These are phyloP conservation scores for Cladophialophora carrionii DNA, from an alignment of 2,329 filamentous ascomycete genomes.

Conservation along the genomic window DNA sequence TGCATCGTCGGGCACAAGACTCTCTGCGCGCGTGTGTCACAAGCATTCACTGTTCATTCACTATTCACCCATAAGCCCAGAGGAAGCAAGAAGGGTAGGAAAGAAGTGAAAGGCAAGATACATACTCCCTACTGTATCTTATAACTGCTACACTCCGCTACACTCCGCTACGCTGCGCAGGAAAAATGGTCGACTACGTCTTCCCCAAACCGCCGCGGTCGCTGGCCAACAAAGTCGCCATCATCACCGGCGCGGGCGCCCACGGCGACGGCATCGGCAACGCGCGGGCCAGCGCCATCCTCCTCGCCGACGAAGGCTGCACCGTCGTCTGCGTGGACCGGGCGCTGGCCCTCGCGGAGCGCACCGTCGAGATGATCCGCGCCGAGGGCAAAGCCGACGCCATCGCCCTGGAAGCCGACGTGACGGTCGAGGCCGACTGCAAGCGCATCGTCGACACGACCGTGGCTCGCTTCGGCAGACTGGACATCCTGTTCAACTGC, in stretches of 20 bases:
- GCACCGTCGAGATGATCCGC: slow-evolving; percentile 59
- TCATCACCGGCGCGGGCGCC: slow-evolving; percentile 64
- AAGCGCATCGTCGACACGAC: slow-evolving; percentile 48
- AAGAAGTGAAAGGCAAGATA: neutral
- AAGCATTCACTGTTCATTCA: neutral
- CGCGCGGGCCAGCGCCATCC: slow-evolving; percentile 60
- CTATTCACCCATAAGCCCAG: neutral
- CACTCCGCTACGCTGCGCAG: too few relatives aligned
- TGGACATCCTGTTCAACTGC: slow-evolving; percentile 68
- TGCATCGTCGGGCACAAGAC: neutral
- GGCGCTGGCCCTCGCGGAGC: slow-evolving; percentile 54
- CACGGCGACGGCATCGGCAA: slow-evolving; percentile 63
- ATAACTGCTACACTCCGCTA: too few relatives aligned
- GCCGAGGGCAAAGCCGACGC: slow-evolving; percentile 48
- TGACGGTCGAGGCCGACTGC: slow-evolving; percentile 60
- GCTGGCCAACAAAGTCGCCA: slow-evolving; percentile 44
- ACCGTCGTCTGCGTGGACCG: slow-evolving; percentile 63
- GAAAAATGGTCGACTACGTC: slow-evolving; percentile 25
- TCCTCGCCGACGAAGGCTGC: slow-evolving; percentile 63
- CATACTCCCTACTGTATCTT: too few relatives aligned
- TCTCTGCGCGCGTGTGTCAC: neutral
- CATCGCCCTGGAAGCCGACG: slow-evolving; percentile 56
- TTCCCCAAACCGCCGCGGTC: slow-evolving; percentile 37
- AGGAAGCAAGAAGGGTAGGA: neutral
- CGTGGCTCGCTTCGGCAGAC: slow-evolving; percentile 55